Evolutionary conservation across 1,284 basidiomycete species (phyloP).

Genomic region (Sanguinoderma infundibulare): DNA sequence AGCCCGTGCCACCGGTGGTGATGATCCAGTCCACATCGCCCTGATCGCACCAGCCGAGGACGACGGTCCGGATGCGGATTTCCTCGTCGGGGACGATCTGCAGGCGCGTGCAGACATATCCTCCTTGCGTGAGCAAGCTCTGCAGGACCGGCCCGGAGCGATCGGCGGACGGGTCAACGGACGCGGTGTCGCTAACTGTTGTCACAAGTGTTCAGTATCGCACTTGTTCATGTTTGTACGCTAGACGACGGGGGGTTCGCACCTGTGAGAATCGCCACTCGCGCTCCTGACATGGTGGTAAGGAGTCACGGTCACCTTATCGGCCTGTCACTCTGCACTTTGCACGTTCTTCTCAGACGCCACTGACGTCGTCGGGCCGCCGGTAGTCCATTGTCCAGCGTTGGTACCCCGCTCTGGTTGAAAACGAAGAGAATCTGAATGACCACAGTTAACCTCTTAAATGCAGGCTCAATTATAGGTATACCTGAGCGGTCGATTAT

Average conservation of each 20-base stretch:
- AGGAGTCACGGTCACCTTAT: not conserved
- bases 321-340: not conserved
- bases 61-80: conserved; percentile 48
- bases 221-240: not conserved
- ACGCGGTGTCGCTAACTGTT: conserved; percentile 71
- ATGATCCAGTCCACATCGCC: conserved; percentile 70
- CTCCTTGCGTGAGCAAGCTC: conserved; percentile 47
- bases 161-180: conserved; percentile 55
- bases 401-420: too few relatives aligned
- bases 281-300: conserved; percentile 29
- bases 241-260: not conserved
- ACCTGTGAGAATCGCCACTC: conserved; percentile 39
- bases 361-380: conserved; percentile 7
- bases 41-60: conserved; percentile 50
- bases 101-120: conserved; percentile 42
- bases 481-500: too few relatives aligned
- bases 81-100: conserved; percentile 69
- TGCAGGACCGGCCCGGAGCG: conserved; percentile 68
- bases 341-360: not conserved
- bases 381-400: too few relatives aligned
- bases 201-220: not conserved
- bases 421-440: too few relatives aligned
- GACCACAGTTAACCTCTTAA: too few relatives aligned
- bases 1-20: conserved; percentile 88
- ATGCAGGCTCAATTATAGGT: too few relatives aligned